These are phyloP conservation scores for Coemansia sp. DNA, from an alignment of 192 early-diverging fungal species.

Conservation along the genomic window DNA sequence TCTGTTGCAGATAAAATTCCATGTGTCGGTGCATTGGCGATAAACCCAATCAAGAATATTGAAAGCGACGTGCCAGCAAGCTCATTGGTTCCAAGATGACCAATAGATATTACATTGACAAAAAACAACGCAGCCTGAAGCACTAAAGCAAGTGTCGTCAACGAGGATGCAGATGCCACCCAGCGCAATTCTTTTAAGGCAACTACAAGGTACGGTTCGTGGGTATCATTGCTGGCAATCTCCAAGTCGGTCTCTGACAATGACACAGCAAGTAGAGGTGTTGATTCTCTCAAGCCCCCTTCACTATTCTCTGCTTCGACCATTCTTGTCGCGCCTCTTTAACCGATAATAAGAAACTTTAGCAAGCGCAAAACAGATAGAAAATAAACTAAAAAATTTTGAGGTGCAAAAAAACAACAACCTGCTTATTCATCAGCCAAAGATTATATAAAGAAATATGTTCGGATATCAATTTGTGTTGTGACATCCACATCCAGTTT, in stretches of 20 bases:
- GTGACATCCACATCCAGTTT: not conserved
- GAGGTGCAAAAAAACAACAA: not conserved
- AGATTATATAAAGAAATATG: not conserved
- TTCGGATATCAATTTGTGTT: not conserved
- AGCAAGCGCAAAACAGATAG: not conserved
- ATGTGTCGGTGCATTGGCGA: constrained; percentile 1
- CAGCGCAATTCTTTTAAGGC: constrained; percentile 22
- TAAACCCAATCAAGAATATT: not conserved
- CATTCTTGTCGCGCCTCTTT: not conserved
- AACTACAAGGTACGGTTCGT: constrained; percentile 14
- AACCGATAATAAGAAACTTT: not conserved
- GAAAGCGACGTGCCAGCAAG: constrained; percentile 13
- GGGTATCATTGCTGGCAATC: constrained; percentile 23
- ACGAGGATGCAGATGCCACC: constrained; percentile 30
- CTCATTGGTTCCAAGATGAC: constrained; percentile 8
- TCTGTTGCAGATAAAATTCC: constrained; percentile 14
- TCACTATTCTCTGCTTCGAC: not conserved
- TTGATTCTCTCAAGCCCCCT: constrained; percentile 6
- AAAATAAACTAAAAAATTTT: not conserved
- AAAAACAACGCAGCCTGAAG: constrained; percentile 2
- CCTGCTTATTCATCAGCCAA: not conserved
- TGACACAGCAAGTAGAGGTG: constrained; percentile 22
- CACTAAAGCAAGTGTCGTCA: constrained; percentile 10
- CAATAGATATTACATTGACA: not conserved
- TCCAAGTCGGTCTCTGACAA: constrained; percentile 18